Percentiles rank a stretch among this genome's conserved stretches.
phyloP scores from a whole-genome alignment of 169 alveolate genomes.

The Miamiensis avidus region DNA sequence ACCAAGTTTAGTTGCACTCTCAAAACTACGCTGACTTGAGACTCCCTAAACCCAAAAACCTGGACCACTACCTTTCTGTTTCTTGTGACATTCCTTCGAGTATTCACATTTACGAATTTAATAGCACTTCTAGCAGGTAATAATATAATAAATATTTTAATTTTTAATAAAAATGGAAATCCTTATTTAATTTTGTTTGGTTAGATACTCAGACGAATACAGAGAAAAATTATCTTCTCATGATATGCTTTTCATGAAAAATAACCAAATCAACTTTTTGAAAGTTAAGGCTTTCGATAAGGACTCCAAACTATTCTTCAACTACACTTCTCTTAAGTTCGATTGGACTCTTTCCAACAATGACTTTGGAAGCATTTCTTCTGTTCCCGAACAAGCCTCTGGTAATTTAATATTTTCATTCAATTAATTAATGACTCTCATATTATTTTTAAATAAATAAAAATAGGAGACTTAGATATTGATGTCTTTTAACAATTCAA shows the following conservation, averaged over 20 bases:
- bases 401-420: neutral
- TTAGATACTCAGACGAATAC: neutral
- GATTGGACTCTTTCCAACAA: neutral
- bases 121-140: neutral
- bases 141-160: no score
- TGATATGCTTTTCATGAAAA: neutral
- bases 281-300: neutral
- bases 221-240: neutral
- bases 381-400: neutral
- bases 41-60: constrained; percentile 2
- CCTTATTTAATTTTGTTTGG: no score
- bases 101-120: neutral
- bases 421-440: no score
- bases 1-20: neutral
- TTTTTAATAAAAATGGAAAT: no score
- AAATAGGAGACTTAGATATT: neutral
- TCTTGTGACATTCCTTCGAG: constrained; percentile 16
- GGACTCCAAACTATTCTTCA: neutral
- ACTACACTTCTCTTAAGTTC: neutral
- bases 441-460: no score
- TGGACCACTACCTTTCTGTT: neutral
- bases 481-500: neutral
- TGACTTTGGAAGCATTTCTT: neutral
- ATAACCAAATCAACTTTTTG: neutral
- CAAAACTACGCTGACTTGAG: constrained; percentile 22